Conservation (phyloP, 2,329 filamentous ascomycete species). For the Teratosphaeria nubilosa region DNA sequence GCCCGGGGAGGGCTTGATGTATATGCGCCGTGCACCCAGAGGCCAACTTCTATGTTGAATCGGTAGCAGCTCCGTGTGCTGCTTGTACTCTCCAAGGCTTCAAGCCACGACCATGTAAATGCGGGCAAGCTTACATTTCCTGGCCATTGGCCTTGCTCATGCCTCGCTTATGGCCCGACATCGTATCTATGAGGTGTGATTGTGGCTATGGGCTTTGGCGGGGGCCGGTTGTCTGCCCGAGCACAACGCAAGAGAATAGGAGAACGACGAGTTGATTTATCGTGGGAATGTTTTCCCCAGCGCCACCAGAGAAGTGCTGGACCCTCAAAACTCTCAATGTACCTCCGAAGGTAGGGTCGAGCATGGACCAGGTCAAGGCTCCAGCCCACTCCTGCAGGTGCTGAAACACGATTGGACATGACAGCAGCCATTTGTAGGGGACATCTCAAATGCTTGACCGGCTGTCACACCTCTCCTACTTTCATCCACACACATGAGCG, state of each 20-base stretch:
- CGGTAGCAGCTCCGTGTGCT: neutral
- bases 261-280: neutral
- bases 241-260: neutral
- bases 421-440: neutral
- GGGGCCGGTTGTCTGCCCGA: neutral
- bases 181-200: neutral
- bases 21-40: neutral
- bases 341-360: neutral
- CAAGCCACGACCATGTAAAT: neutral
- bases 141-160: constrained; percentile 25
- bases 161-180: constrained; percentile 17
- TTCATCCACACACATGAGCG: no score
- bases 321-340: neutral
- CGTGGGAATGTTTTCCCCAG: neutral
- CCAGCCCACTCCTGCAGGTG: no score
- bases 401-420: neutral
- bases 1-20: neutral
- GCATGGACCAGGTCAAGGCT: neutral
- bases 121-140: constrained; percentile 19
- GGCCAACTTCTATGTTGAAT: neutral
- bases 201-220: neutral
- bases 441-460: no score
- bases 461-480: no score
- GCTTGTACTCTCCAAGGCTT: neutral
- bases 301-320: neutral